These are phyloP conservation scores for Talaromyces sp. DNA, from an alignment of 2,329 filamentous ascomycete species.

Conservation along the genomic window DNA sequence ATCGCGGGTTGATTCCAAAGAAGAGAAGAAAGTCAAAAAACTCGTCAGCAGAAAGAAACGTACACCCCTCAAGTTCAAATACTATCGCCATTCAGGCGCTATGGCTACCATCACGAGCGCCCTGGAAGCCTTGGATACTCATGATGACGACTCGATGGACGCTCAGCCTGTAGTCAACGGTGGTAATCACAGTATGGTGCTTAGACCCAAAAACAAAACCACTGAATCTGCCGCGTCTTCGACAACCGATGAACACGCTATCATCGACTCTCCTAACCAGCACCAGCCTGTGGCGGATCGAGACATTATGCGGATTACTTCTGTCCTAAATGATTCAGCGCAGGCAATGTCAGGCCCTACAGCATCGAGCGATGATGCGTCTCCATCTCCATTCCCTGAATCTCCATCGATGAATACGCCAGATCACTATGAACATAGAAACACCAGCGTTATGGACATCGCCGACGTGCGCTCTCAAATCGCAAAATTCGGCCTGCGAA, in stretches of 20 bases:
- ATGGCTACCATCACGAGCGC: background rate
- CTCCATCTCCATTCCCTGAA: background rate
- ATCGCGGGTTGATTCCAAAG: background rate
- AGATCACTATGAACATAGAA: background rate
- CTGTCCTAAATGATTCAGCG: background rate
- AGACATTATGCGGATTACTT: slow-evolving; percentile 5
- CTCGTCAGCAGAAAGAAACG: background rate
- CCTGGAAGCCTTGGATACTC: background rate
- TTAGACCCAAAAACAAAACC: background rate
- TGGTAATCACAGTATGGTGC: background rate
- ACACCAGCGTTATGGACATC: background rate
- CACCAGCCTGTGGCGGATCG: background rate
- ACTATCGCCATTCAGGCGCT: background rate
- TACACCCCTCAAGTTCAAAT: background rate
- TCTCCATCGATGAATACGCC: background rate
- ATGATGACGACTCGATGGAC: background rate
- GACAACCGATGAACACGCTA: background rate
- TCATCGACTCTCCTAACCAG: background rate
- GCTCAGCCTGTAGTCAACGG: background rate
- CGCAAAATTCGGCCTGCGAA: background rate
- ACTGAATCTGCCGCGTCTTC: background rate
- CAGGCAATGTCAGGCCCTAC: background rate
- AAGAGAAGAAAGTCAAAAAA: background rate
- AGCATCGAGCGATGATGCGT: background rate
- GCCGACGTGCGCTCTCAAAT: background rate